Conservation (phyloP, 805 yeast species). For the Suhomyces tanzawaensis region DNA sequence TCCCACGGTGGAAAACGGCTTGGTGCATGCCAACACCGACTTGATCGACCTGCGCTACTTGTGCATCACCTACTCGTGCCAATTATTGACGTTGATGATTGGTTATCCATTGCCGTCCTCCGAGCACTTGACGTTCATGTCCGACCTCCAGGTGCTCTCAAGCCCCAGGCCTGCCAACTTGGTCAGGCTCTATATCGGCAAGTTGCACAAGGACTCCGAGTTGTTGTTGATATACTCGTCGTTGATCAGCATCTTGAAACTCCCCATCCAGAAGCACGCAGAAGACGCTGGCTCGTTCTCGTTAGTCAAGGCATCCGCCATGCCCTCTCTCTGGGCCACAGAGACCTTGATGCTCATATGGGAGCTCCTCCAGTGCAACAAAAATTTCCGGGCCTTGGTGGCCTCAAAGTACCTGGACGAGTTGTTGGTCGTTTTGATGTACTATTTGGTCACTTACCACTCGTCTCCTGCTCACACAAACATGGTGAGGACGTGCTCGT, state of each 20-base stretch:
- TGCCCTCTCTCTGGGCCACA: conserved; percentile 46
- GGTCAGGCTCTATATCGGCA: conserved; percentile 51
- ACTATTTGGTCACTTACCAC: conserved; percentile 53
- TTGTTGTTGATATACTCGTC: conserved; percentile 47
- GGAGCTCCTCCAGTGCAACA: conserved; percentile 77
- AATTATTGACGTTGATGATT: conserved; percentile 58
- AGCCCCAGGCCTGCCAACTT: conserved; percentile 42
- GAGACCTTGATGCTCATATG: conserved; percentile 67
- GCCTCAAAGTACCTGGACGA: conserved; percentile 49
- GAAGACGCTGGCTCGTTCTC: conserved; percentile 7
- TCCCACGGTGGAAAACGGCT: conserved; percentile 42
- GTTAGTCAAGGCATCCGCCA: conserved; percentile 11
- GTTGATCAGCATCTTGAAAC: conserved; percentile 46
- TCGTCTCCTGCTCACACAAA: conserved; percentile 35
- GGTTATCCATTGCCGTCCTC: conserved; percentile 59
- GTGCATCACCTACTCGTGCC: conserved; percentile 55
- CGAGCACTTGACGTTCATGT: conserved; percentile 38
- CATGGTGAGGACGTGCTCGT: conserved; percentile 50
- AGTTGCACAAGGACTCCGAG: conserved; percentile 54
- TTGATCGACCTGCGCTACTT: conserved; percentile 44
- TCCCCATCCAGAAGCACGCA: conserved; percentile 30
- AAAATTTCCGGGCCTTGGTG: conserved; percentile 42
- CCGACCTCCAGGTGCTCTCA: conserved; percentile 24
- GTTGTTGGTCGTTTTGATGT: conserved; percentile 52
- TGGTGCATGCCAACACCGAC: conserved; percentile 28